Base-by-base conservation (phyloP, 2,329 filamentous ascomycete genomes). In the Aspergillus amoenus region DNA sequence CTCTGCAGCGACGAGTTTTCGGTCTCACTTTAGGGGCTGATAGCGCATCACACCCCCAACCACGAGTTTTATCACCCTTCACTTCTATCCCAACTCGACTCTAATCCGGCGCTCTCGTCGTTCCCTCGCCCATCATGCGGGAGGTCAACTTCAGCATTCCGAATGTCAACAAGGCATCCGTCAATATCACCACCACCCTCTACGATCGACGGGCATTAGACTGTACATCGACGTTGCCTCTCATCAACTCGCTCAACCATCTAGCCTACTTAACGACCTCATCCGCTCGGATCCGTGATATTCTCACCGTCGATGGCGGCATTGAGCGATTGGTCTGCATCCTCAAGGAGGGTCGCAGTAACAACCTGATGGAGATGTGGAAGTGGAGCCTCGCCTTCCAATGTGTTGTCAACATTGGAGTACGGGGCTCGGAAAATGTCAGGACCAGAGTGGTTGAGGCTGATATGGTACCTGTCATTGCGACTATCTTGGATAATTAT, bases 361-460 rank as follows among this genome's bases (percentile, higher is more conserved):
- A 93, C 77, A 93, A 99, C 74, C 89, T 97, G 87, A 97, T 97
- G 93, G 93, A 97, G 75, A 96, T 96, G 90, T 99, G 94, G 94
- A 97, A 97, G 78, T 99, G 94, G 94, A 99, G 97, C 71, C 83
- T 99, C 61, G 94, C 94, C 52, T 99, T 99, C 75, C 94, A 97
- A 77, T 99, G 94, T 75, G 93, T 97, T 63, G 94, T 99, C 73
- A 99, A 99, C 76, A 97, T 99, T 71, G 94, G 94, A 56, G 93
- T 99, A 59, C 86, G 94, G 66, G 94, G 94, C 59, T 97, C 94
- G 12, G 94, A 99, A 78, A 88, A 86, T 65, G 94, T 99, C 58
- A 86, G 94, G 66, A 97, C 94, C 57, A 85, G 94, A 64, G 93
- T 99, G 3, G 94, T 99, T 52, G 94, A 99, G 78, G 94, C 94